Evolutionary conservation across 257 asterid species (phyloP).

Genomic region (Anisodus tanguticus): DNA sequence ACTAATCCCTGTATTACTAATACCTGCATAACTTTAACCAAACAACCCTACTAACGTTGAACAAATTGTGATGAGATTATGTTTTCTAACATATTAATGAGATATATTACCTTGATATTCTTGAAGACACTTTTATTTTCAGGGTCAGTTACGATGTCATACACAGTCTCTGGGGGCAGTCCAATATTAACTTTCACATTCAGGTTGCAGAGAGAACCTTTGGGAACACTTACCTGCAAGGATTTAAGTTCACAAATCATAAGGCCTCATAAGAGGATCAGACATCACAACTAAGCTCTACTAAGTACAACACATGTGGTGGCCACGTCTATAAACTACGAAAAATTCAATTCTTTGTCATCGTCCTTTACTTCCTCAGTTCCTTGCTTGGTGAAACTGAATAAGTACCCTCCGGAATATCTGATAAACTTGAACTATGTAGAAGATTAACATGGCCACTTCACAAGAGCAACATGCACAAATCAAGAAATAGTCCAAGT

Average conservation of each 20-base stretch:
- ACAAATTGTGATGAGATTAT: not conserved
- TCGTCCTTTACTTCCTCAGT: not conserved
- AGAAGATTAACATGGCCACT: not conserved
- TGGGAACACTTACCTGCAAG: slow-evolving; percentile 87
- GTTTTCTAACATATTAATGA: slow-evolving; percentile 12
- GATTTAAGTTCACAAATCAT: slow-evolving; percentile 23
- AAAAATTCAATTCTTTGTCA: not conserved
- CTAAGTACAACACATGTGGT: not conserved
- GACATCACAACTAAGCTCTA: not conserved
- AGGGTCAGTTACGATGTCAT: slow-evolving; percentile 82
- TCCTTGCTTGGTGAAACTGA: not conserved
- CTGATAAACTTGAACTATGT: not conserved
- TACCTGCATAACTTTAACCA: too few species aligned
- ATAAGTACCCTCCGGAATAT: not conserved
- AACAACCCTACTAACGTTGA: too few species aligned
- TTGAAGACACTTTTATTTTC: slow-evolving; percentile 90
- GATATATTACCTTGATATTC: slow-evolving; percentile 68
- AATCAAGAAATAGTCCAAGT: not conserved
- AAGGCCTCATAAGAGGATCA: not conserved
- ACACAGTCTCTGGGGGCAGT: slow-evolving; percentile 90
- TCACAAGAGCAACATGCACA: not conserved
- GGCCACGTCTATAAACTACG: not conserved
- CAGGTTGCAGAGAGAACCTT: slow-evolving; percentile 84
- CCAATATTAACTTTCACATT: slow-evolving; percentile 69
- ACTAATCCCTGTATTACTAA: too few species aligned